Evolutionary conservation across 108 stramenopile genomes (phyloP), one percentile per base, ranked within the genome.

Genomic region (Phaeodactylum tricornutum): DNA sequence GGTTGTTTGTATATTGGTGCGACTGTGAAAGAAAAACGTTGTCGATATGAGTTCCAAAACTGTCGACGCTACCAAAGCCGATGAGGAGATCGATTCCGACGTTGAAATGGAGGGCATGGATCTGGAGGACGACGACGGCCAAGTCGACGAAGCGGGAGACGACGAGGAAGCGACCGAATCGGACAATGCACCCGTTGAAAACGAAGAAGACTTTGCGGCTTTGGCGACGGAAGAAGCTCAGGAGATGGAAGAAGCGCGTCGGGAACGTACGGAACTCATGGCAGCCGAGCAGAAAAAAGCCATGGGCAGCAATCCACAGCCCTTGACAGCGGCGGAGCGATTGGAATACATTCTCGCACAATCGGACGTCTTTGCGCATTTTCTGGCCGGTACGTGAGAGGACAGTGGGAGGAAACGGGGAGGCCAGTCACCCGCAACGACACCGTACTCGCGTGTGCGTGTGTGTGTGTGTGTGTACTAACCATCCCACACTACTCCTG

Each of bases 361-460:
- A 65, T 87, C 85, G 5, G 98, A 99, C 44, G 91, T 99, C 14
- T 99, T 99, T 81, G 87, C 96, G 8, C 96, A 97, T 45, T 99
- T 99, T 66, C 56, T 98, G 39, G 83, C 87, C 5, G 89, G 86
- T 79, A 59, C 57, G 54, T 51, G 27, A 23, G 55, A 36, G 23
- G 23, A 20, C 7, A 14, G 15, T 20, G 29, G 22, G 8, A 53
- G 19, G 52, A 44, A 45, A 20, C 25, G 32, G 27, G 22, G 36
- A 8, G 21, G 30, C 7, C 3, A 41, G 6, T 39, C 21, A n/a
- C n/a, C n/a, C n/a, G n/a, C n/a, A n/a, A n/a, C n/a, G n/a, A n/a
- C n/a, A n/a, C n/a, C n/a, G n/a, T n/a, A n/a, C n/a, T n/a, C n/a
- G n/a, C n/a, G n/a, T n/a, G n/a, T n/a, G n/a, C n/a, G n/a, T n/a